phyloP scores from a whole-genome alignment of 2,329 filamentous ascomycete genomes.

The Sporothrix brasiliensis region DNA sequence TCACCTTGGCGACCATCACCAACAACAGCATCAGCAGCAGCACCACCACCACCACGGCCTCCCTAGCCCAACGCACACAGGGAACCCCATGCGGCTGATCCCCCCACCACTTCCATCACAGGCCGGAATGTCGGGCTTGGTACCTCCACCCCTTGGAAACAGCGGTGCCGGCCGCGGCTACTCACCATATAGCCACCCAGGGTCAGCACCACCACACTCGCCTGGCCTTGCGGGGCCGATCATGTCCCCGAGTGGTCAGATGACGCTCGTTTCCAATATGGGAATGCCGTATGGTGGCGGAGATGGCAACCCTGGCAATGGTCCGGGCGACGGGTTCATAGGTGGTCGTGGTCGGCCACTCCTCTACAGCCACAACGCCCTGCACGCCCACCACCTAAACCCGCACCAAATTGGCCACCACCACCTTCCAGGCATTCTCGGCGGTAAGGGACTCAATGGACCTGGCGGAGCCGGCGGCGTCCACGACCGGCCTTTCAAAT shows the following conservation, averaged over 20 bases:
- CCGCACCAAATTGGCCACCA: conserved; percentile 29
- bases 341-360: conserved; percentile 22
- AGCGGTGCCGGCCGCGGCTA: conserved; percentile 16
- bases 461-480: conserved; percentile 42
- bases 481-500: conserved; percentile 90
- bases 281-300: conserved; percentile 29
- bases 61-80: conserved; percentile 27
- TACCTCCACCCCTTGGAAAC: conserved; percentile 22
- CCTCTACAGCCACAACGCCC: conserved; percentile 32
- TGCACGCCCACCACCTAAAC: conserved; percentile 46
- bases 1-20: conserved; percentile 20
- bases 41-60: conserved; percentile 29
- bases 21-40: neutral
- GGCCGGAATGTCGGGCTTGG: conserved; percentile 23
- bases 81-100: conserved; percentile 29
- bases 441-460: conserved; percentile 46
- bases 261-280: conserved; percentile 28
- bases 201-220: conserved; percentile 26
- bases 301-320: neutral
- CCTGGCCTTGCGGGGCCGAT: conserved; percentile 29
- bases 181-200: conserved; percentile 24
- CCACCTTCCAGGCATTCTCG: conserved; percentile 60
- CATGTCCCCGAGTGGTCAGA: conserved; percentile 32
- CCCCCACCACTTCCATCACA: conserved; percentile 33
- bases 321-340: neutral